These are phyloP conservation scores for Penicillium sp. DNA, from an alignment of 2,329 filamentous ascomycete species.

Conservation along the genomic window DNA sequence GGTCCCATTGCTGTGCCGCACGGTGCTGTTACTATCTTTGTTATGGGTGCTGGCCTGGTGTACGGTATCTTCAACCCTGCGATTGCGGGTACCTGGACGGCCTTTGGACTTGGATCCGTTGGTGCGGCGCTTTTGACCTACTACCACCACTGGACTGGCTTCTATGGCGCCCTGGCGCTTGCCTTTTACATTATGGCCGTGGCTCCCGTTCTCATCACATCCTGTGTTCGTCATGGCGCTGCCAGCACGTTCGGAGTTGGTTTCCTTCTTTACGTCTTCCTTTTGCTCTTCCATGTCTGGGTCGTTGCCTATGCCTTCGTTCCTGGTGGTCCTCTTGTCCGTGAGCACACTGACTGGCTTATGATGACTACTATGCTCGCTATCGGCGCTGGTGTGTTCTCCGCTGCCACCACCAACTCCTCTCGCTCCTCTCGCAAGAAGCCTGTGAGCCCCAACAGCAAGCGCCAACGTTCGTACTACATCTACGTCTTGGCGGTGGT, in stretches of 20 bases:
- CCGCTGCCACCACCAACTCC: constrained; percentile 60
- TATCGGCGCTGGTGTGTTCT: constrained; percentile 83
- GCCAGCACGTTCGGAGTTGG: constrained; percentile 82
- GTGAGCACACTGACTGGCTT: constrained; percentile 94
- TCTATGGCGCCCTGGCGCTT: constrained; percentile 76
- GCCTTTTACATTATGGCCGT: constrained; percentile 82
- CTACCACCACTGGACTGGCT: constrained; percentile 83
- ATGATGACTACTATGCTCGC: constrained; percentile 84
- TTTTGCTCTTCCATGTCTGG: constrained; percentile 98
- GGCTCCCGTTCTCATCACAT: constrained; percentile 72
- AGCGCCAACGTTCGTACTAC: constrained; percentile 66
- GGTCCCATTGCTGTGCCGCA: constrained; percentile 89
- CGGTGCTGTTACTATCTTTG: constrained; percentile 80
- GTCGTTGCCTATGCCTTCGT: constrained; percentile 98
- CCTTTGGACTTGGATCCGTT: constrained; percentile 75
- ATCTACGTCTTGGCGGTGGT: constrained; percentile 72
- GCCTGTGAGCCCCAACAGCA: constrained; percentile 42
- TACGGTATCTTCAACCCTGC: constrained; percentile 74
- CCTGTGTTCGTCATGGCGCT: constrained; percentile 75
- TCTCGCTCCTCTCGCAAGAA: constrained; percentile 46
- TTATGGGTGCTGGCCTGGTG: constrained; percentile 81
- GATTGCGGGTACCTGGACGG: constrained; percentile 75
- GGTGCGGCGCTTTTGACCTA: constrained; percentile 79
- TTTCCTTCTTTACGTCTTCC: constrained; percentile 88
- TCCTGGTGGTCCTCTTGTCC: constrained; percentile 86